Base-by-base conservation (phyloP, 2,329 filamentous ascomycete genomes). In the Talaromyces atroroseus region DNA sequence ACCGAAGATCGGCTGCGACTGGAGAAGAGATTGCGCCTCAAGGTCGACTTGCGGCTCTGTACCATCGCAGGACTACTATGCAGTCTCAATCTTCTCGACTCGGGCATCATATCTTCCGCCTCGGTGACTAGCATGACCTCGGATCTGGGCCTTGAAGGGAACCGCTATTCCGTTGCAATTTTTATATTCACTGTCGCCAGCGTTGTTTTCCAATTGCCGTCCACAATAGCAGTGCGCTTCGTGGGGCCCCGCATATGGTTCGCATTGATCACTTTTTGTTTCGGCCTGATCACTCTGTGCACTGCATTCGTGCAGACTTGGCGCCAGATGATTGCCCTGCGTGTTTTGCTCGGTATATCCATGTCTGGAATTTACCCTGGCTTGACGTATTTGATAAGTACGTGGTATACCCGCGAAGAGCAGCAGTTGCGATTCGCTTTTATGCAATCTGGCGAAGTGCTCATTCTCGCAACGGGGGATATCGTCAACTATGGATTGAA, bases 401-500 rank as follows among this genome's bases (percentile, higher is more conserved):
- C 77, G 4, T 84, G 82, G 82, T 87, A 87, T 62, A 81, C 82
- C 8, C 74, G 85, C n/a, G 71, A 73, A 24, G 84, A 87, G 68
- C 83, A 86, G 65, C 84, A 87, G 69, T 76, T 85, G 26, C 79
- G 85, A 23, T 88, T 85, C 62, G 84, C 84, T 0, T 82, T 84
- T 57, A 72, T 87, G 62, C 84, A 87, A 67, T 81, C 78, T 44
- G 83, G 84, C 1, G 81, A 88, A 65, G 83, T 88, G 23, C 77
- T 82, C 16, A 78, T 87, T 2, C 75, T 89, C 1, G 84, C 84
- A 0, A 87, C 85, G 0, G 85, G 85, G 4, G 78, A 80, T 50
- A 83, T 88, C 58, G 80, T 88, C 63, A 89, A 89, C 66, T 89
- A 80, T 63, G 85, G 81, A 0, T 75, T 89, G n/a, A 87, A 88